A percentile compares a stretch with the other conserved stretches of the same genome.
Conservation (phyloP, 345 rosid genomes). For the Populus nigra region DNA sequence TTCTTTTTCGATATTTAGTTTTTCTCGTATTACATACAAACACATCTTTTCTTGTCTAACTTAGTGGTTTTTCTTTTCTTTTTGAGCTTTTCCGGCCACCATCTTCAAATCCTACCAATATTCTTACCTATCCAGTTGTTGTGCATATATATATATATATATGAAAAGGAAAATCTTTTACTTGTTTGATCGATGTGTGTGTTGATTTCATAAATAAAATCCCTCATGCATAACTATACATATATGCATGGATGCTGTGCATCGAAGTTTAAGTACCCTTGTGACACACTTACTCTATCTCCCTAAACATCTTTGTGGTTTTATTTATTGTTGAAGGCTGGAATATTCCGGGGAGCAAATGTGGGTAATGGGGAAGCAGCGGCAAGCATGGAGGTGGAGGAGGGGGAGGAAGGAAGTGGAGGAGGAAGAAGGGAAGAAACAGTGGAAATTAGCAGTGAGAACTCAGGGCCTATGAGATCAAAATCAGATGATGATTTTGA, state of each 20-base stretch:
- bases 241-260: neutral
- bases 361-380: conserved; percentile 36
- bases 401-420: conserved; percentile 63
- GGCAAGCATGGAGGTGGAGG: conserved; percentile 56
- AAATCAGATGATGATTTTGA: conserved; percentile 78
- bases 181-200: neutral
- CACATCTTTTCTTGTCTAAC: neutral
- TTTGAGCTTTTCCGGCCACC: neutral
- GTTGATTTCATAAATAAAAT: neutral
- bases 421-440: conserved; percentile 60
- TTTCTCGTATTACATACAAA: neutral
- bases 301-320: neutral
- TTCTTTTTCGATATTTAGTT: neutral
- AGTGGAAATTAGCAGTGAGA: conserved; percentile 92
- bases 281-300: neutral
- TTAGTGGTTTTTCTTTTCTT: neutral
- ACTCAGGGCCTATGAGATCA: conserved; percentile 81
- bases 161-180: neutral
- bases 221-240: neutral
- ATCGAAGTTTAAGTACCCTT: neutral
- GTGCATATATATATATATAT: too few species aligned
- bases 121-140: neutral
- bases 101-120: neutral
- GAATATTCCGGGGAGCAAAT: conserved; percentile 75
- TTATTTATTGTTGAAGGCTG: conserved; percentile 51